A percentile compares a stretch with the other conserved stretches of the same genome.
Evolutionary conservation across 2,329 filamentous ascomycete species (phyloP).

Genomic region (Ambrosiella beaveri): DNA sequence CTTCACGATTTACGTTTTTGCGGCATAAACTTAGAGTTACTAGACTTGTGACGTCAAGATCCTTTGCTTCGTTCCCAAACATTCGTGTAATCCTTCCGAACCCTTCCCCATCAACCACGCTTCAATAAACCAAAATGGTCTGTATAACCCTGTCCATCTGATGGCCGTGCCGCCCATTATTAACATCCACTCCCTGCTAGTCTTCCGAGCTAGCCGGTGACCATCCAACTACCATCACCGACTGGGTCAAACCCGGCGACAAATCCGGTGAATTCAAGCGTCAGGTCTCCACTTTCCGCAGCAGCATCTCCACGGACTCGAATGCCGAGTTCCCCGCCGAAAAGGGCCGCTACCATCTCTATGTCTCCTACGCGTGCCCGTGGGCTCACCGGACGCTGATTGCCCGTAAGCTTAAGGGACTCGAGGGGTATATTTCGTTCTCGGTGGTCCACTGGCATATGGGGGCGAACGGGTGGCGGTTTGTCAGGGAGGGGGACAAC

Average conservation of each 20-base stretch:
- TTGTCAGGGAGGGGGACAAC: conserved; percentile 44
- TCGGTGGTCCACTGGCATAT: conserved; percentile 92
- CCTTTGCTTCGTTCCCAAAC: too few relatives aligned
- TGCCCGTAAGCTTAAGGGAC: conserved; percentile 73
- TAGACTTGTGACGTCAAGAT: too few relatives aligned
- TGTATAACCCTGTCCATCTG: neutral
- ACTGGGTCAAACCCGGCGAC: conserved; percentile 67
- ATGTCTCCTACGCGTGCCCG: conserved; percentile 83
- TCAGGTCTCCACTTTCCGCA: conserved; percentile 64
- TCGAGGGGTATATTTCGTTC: conserved; percentile 64
- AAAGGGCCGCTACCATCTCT: conserved; percentile 84
- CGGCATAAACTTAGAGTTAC: too few relatives aligned
- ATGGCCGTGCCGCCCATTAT: neutral
- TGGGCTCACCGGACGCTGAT: conserved; percentile 88
- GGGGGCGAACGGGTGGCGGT: conserved; percentile 54
- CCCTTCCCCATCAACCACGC: too few relatives aligned
- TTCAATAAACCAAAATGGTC: neutral
- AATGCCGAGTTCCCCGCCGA: conserved; percentile 67
- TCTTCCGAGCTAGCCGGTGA: neutral
- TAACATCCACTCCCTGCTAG: neutral
- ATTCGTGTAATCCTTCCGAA: too few relatives aligned
- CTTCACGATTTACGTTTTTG: too few relatives aligned
- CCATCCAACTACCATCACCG: conserved; percentile 37
- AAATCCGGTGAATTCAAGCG: conserved; percentile 86
- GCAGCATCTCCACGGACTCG: conserved; percentile 55